These are phyloP conservation scores for Verbena officinalis DNA, from an alignment of 257 asterid species.

Conservation along the genomic window DNA sequence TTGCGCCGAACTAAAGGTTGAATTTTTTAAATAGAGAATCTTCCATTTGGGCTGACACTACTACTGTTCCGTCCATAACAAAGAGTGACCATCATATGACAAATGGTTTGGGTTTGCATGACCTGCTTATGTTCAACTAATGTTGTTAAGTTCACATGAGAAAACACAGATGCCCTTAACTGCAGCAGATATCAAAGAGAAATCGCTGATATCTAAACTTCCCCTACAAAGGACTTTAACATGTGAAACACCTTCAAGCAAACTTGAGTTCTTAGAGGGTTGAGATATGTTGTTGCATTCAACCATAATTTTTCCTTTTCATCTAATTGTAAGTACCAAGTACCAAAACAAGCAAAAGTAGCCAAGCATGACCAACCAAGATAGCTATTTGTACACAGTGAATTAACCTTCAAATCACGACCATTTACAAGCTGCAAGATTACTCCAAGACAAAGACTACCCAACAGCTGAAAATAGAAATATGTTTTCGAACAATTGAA, in stretches of 20 bases:
- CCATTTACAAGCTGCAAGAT: constrained; percentile 19
- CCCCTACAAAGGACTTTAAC: background rate
- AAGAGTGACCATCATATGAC: too few species aligned
- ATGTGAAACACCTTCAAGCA: constrained; percentile 8
- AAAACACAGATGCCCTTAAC: constrained; percentile 3
- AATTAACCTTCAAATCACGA: constrained; percentile 19
- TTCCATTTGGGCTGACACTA: too few species aligned
- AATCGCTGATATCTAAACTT: background rate
- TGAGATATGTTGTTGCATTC: background rate
- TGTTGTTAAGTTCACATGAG: too few species aligned
- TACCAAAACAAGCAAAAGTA: background rate
- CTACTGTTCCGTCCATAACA: too few species aligned
- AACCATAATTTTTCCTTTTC: background rate
- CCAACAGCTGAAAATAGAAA: background rate
- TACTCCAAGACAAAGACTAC: constrained; percentile 3
- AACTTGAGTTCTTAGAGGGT: background rate
- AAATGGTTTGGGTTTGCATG: too few species aligned
- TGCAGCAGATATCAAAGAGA: background rate
- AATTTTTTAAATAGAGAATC: too few species aligned
- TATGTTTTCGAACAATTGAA: background rate
- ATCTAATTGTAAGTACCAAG: background rate
- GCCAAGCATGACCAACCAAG: constrained; percentile 1
- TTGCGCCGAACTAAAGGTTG: too few species aligned
- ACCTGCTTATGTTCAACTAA: too few species aligned
- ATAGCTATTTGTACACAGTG: background rate